Percentiles rank a stretch among this genome's conserved stretches.
Evolutionary conservation across 257 asterid species (phyloP).

Genomic region (Handroanthus guayacan): DNA sequence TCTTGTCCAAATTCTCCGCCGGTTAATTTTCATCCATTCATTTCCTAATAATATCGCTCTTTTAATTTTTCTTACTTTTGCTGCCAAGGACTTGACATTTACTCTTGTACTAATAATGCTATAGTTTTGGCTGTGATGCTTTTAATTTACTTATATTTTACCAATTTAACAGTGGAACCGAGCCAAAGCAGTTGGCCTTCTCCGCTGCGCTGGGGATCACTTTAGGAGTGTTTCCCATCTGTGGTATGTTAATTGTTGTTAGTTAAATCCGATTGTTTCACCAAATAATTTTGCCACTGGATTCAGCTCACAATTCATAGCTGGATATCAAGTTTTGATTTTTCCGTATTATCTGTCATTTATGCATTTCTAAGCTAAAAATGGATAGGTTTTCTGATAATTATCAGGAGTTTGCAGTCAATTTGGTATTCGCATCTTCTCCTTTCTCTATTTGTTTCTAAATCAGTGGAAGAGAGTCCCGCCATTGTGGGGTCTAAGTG

Average conservation of each 20-base stretch:
- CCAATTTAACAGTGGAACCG: conserved; percentile 72
- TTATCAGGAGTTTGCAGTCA: too few species aligned
- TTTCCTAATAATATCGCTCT: not conserved
- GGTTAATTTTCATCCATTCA: conserved; percentile 45
- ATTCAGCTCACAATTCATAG: conserved; percentile 1
- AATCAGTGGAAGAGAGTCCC: too few species aligned
- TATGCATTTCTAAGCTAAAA: conserved; percentile 27
- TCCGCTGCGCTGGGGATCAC: conserved; percentile 89
- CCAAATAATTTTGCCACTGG: conserved; percentile 2
- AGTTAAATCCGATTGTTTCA: conserved; percentile 21
- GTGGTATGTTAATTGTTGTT: conserved; percentile 56
- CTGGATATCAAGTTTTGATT: not conserved
- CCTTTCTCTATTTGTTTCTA: too few species aligned
- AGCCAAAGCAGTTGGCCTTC: conserved; percentile 90
- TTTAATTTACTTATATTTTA: not conserved
- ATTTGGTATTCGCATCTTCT: too few species aligned
- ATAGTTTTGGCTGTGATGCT: not conserved
- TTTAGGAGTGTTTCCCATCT: conserved; percentile 85
- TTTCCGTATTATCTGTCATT: not conserved
- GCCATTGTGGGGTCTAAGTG: not conserved
- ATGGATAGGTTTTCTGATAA: not conserved
- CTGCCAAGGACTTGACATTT: not conserved
- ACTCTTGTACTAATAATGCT: not conserved
- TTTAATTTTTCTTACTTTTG: not conserved
- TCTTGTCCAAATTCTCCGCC: conserved; percentile 80